Evolutionary conservation across 2,329 filamentous ascomycete genomes (phyloP), one percentile per base, ranked within the genome.

Genomic region (Harringtonia aguacate): DNA sequence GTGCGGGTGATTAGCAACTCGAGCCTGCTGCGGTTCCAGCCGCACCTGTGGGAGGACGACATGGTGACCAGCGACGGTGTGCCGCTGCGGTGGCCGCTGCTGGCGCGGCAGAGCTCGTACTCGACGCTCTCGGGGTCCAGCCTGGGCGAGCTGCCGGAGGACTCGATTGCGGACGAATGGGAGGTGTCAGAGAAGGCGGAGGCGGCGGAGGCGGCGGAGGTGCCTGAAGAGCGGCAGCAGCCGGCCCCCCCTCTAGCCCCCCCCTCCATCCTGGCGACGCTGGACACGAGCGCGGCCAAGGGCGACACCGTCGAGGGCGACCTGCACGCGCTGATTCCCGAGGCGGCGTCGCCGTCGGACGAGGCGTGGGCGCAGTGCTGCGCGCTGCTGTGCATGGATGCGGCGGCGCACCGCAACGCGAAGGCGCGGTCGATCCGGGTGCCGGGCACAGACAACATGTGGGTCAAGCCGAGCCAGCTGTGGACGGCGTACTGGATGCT

Each of bases 401-500:
- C 52, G 0, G 39, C 47, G 10, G 45, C 33, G 15, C 51, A 53
- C 47, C 46, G 42, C 41, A 44, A 54, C 37, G 47, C 51, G 0
- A 46, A 44, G 36, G 34, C 20, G 7, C 45, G 44, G 28, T 54
- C 52, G 17, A 35, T 54, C 42, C 36, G 35, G 22, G 46, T 53
- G 8, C 52, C 52, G 7, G 47, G 50, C 30, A 49, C 52, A 1
- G 45, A 48, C 18, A 50, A 50, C 44, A 48, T 54, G 48, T 36
- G 17, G 36, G 31, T 54, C 13, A 48, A 45, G 48, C 52, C 52
- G 6, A 47, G 50, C 44, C 52, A 54, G 47, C 48, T 51, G 12
- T 49, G 47, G 51, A 50, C 52, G 28, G 52, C 51, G 3, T 50
- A 51, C 44, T 50, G 50, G 48, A 55, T 55, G 53, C 41, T 55